Conservation (phyloP, 495 filamentous ascomycete genomes). For the Xylaria flabelliformis region DNA sequence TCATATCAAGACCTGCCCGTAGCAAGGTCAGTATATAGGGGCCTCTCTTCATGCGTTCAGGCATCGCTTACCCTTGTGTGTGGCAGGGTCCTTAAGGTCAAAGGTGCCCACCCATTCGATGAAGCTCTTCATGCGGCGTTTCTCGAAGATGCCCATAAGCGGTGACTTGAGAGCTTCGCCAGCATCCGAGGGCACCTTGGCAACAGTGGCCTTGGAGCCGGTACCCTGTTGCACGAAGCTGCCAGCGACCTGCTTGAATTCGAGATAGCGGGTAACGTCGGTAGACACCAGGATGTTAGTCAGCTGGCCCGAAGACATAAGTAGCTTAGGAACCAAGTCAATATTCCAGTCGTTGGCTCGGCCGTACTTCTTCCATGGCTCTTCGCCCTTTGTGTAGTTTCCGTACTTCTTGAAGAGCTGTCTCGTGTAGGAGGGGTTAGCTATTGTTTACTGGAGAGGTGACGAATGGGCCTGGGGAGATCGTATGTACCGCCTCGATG, state of each 20-base stretch:
- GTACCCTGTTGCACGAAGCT: conserved; percentile 93
- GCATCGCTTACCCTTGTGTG: conserved; percentile 76
- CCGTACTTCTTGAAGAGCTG: conserved; percentile 96
- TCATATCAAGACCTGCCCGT: conserved; percentile 78
- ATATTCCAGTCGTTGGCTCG: conserved; percentile 99
- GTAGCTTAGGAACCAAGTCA: conserved; percentile 94
- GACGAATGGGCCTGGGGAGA: conserved; percentile 22
- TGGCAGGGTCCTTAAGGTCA: conserved; percentile 79
- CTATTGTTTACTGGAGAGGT: conserved; percentile 19
- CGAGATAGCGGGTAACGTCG: conserved; percentile 95
- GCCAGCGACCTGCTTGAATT: conserved; percentile 98
- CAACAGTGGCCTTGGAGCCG: conserved; percentile 82
- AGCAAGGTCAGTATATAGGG: conserved; percentile 15
- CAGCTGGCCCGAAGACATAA: conserved; percentile 98
- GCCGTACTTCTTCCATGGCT: conserved; percentile 97
- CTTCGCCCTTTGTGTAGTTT: conserved; percentile 78
- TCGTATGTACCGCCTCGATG: conserved; percentile 77
- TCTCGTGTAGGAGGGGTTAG: conserved; percentile 36
- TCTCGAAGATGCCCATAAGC: conserved; percentile 97
- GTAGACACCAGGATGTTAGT: conserved; percentile 97
- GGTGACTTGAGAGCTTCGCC: conserved; percentile 89
- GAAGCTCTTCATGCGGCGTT: conserved; percentile 94
- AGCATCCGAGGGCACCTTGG: conserved; percentile 95
- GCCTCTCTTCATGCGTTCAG: not conserved
- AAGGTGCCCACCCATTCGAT: conserved; percentile 96